A percentile compares a stretch with the other conserved stretches of the same genome.
These are phyloP conservation scores for Nannizzia gypsea DNA, from an alignment of 2,329 filamentous ascomycete genomes.

Conservation along the genomic window DNA sequence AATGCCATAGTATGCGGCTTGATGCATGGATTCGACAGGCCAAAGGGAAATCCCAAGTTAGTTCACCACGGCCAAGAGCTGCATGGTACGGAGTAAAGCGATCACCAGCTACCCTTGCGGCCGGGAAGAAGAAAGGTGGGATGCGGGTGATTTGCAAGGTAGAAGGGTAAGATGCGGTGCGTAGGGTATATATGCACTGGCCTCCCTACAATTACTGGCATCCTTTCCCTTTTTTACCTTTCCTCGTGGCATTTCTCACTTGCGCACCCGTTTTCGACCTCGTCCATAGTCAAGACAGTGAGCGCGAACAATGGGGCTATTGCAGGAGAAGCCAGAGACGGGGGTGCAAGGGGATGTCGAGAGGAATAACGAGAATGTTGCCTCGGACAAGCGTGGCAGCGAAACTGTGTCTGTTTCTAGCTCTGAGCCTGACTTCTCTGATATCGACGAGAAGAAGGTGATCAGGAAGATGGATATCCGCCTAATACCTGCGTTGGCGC, in stretches of 20 bases:
- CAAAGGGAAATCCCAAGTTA: neutral
- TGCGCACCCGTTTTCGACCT: neutral
- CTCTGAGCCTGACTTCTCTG: slow-evolving; percentile 20
- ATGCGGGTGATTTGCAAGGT: neutral
- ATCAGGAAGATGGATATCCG: slow-evolving; percentile 32
- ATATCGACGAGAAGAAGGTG: slow-evolving; percentile 30
- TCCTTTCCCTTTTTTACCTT: neutral
- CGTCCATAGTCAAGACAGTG: neutral
- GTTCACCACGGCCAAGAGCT: neutral
- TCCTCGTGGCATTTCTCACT: neutral
- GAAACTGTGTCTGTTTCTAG: neutral
- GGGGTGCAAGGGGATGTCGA: neutral
- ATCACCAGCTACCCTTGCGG: neutral
- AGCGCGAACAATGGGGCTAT: neutral
- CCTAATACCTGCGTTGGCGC: slow-evolving; percentile 29
- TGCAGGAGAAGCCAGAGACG: neutral
- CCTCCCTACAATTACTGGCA: neutral
- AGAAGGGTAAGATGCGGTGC: neutral
- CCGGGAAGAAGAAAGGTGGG: neutral
- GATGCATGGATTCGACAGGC: neutral
- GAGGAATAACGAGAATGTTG: neutral
- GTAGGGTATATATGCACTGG: neutral
- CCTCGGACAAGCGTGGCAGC: neutral
- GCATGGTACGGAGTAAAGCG: neutral
- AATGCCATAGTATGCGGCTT: neutral